These are phyloP conservation scores for Cetradonia linearis DNA, from an alignment of 495 filamentous ascomycete species.

Conservation along the genomic window DNA sequence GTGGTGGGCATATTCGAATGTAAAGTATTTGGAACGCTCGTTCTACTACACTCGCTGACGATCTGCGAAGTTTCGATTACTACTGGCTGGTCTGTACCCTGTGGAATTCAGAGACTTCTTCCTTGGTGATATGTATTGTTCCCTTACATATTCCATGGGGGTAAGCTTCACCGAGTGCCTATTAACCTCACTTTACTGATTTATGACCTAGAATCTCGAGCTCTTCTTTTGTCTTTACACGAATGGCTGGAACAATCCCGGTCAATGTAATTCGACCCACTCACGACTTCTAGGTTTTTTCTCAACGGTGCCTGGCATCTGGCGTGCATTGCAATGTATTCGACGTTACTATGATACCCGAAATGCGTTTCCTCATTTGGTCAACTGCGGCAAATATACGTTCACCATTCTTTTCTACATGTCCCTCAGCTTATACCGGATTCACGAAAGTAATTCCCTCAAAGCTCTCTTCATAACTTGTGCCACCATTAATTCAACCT, in stretches of 20 bases:
- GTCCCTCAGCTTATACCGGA: conserved; percentile 70
- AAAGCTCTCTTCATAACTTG: conserved; percentile 67
- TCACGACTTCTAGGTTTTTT: conserved; percentile 83
- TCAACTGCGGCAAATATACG: conserved; percentile 85
- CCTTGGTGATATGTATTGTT: conserved; percentile 94
- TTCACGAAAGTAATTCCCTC: conserved; percentile 46
- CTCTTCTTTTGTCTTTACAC: conserved; percentile 94
- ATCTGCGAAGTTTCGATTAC: conserved; percentile 58
- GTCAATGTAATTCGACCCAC: conserved; percentile 73
- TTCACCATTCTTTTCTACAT: conserved; percentile 74
- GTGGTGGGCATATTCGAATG: conserved; percentile 79
- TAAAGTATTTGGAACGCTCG: conserved; percentile 35
- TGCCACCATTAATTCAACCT: conserved; percentile 68
- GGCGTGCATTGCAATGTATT: conserved; percentile 83
- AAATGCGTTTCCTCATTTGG: conserved; percentile 83
- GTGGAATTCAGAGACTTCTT: conserved; percentile 98
- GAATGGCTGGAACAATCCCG: conserved; percentile 56
- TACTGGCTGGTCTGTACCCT: conserved; percentile 76
- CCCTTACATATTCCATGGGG: conserved; percentile 76
- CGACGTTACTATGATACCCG: conserved; percentile 79
- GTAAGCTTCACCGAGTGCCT: conserved; percentile 40
- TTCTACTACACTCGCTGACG: conserved; percentile 22
- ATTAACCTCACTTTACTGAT: conserved; percentile 26
- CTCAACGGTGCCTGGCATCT: conserved; percentile 69
- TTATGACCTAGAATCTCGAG: conserved; percentile 56